Evolutionary conservation across 2,329 filamentous ascomycete genomes (phyloP).

Genomic region (Claviceps sp.): DNA sequence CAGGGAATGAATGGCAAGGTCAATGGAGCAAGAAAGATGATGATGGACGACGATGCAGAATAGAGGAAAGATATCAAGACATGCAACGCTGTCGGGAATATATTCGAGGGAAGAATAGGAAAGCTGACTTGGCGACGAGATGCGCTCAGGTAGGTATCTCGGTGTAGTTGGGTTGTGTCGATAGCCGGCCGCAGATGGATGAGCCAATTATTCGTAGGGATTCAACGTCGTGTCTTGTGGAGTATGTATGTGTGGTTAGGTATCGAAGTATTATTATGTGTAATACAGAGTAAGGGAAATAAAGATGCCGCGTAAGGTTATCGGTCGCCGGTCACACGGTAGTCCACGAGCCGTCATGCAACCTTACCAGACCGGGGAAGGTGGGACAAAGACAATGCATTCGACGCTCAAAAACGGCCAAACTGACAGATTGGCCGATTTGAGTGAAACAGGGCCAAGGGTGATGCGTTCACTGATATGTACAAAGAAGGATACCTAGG

Average conservation of each 20-base stretch:
- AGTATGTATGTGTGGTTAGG: too few relatives aligned
- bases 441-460: conserved; percentile 10
- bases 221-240: too few relatives aligned
- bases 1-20: not conserved
- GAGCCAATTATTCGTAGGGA: too few relatives aligned
- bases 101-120: not conserved
- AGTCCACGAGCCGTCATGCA: conserved; percentile 1
- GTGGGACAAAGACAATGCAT: conserved; percentile 7
- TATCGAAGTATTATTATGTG: too few relatives aligned
- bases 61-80: not conserved
- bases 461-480: conserved; percentile 8
- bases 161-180: not conserved
- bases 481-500: not conserved
- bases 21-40: not conserved
- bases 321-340: conserved; percentile 1
- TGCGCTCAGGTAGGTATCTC: not conserved
- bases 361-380: not conserved
- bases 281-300: not conserved
- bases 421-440: conserved; percentile 12
- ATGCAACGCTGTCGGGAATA: not conserved
- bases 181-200: not conserved
- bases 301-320: conserved; percentile 8
- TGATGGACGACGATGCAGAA: not conserved
- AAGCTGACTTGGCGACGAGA: not conserved
- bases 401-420: conserved; percentile 10